Conservation (phyloP, 2,329 filamentous ascomycete genomes). For the Colletotrichum eremochloae region DNA sequence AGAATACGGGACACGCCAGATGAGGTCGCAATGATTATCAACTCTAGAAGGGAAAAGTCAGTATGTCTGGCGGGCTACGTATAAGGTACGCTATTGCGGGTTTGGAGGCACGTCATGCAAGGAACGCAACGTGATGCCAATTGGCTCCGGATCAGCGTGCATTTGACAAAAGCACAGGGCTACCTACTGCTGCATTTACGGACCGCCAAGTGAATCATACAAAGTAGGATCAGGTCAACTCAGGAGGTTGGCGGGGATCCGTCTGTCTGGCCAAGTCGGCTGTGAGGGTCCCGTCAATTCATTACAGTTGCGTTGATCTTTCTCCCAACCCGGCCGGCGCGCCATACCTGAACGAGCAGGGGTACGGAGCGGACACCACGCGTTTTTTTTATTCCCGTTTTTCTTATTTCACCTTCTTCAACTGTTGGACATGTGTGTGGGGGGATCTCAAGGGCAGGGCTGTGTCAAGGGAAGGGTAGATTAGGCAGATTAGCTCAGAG, state of each 20-base stretch:
- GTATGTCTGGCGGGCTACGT: neutral
- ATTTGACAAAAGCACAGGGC: neutral
- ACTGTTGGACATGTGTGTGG: neutral
- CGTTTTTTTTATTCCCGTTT: too few relatives aligned
- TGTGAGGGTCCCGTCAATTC: neutral
- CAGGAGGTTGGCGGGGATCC: too few relatives aligned
- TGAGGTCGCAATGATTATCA: too few relatives aligned
- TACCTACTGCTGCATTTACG: neutral
- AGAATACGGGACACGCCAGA: too few relatives aligned
- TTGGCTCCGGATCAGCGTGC: neutral
- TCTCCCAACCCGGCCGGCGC: neutral
- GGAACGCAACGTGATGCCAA: neutral
- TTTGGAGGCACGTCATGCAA: neutral
- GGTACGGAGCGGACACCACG: neutral
- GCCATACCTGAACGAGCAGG: neutral
- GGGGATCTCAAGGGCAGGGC: too few relatives aligned
- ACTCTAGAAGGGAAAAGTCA: neutral
- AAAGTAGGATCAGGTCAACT: neutral
- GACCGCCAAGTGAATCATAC: neutral
- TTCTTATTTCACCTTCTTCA: neutral
- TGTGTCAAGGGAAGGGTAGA: neutral
- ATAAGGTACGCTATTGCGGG: neutral
- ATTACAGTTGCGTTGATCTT: neutral
- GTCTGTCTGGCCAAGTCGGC: neutral
- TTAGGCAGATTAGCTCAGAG: neutral